Base-by-base conservation (phyloP, 371 early-diverging fungal species). In the Capniomyces stellatus region DNA sequence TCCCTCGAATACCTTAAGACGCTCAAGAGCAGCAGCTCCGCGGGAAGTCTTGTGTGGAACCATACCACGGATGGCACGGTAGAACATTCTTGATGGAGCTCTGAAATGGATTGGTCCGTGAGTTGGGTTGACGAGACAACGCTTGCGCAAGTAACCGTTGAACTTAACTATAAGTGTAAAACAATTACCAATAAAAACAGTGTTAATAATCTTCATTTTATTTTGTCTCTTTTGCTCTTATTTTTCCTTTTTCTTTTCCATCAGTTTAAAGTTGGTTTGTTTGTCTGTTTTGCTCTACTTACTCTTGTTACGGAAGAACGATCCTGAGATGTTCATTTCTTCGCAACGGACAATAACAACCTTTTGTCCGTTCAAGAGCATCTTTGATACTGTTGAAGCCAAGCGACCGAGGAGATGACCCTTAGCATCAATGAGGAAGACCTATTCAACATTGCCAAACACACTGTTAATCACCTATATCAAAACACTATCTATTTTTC, bases 81-180 rank as follows among this genome's bases (percentile, higher is more conserved):
- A 89, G 79, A 99, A 91, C 79, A 93, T 89, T 73, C 91, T 92
- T 57, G 93, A 92, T 53, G 99, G 99, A 61, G 98, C 96, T 63
- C 89, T 85, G 89, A 94, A 97, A 73, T 99, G 99, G 91, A 95
- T 98, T 46, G 98, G 86, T 69, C 99, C 99, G 64, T 83, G 88
- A 57, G 71, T 70, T 70, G 99, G 99, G 85, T 99, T 99, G 66
- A 97, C 89, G 69, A 94, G 63, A 74, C 90, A 89, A 71, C 98
- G 96, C 88, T 99, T 99, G 76, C 86, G 86, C 71, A 98, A 81
- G 83, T 87, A 98, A 66, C 78, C 80, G 71, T 89, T 87, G 83
- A 92, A 96, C 82, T 87, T 91, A 65, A 89, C n/a, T n/a, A n/a
- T n/a, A n/a, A n/a, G n/a, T n/a, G n/a, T n/a, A n/a, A n/a, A n/a